Conservation (phyloP, 768 basidiomycete species). For the Leccinum broughii region DNA sequence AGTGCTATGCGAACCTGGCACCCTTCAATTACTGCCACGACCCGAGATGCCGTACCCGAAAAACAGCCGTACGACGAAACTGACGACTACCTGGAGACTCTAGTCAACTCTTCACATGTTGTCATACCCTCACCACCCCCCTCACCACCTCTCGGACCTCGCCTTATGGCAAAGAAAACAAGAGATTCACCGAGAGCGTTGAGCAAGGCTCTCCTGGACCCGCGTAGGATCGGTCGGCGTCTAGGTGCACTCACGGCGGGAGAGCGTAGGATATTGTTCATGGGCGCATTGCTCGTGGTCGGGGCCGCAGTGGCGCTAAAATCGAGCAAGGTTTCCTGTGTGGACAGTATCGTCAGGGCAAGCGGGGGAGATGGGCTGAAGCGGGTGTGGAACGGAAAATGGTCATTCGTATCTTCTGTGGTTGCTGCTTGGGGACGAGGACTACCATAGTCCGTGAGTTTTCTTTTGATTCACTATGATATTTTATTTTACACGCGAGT, state of each 20-base stretch:
- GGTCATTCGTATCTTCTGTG: conserved; percentile 21
- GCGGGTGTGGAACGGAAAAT: conserved; percentile 27
- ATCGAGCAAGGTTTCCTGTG: conserved; percentile 14
- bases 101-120: conserved; percentile 23
- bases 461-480: not conserved
- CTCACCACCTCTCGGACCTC: conserved; percentile 15
- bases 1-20: conserved; percentile 76
- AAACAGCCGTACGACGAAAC: conserved; percentile 24
- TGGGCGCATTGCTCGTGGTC: conserved; percentile 67
- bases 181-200: conserved; percentile 8
- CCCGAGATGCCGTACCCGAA: conserved; percentile 20
- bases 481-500: not conserved
- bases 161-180: conserved; percentile 23
- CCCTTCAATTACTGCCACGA: conserved; percentile 20
- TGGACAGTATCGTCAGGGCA: conserved; percentile 14
- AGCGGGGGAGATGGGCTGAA: conserved; percentile 24
- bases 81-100: conserved; percentile 28
- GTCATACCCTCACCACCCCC: conserved; percentile 30
- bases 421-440: conserved; percentile 32
- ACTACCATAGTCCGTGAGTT: conserved; percentile 18
- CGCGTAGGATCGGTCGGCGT: conserved; percentile 21
- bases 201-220: conserved; percentile 12
- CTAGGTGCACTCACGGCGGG: conserved; percentile 28
- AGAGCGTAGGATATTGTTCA: conserved; percentile 43
- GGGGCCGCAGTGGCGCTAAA: conserved; percentile 63